phyloP scores from a whole-genome alignment of 352 stramenopile species.

The Phytophthora sansomeana region DNA sequence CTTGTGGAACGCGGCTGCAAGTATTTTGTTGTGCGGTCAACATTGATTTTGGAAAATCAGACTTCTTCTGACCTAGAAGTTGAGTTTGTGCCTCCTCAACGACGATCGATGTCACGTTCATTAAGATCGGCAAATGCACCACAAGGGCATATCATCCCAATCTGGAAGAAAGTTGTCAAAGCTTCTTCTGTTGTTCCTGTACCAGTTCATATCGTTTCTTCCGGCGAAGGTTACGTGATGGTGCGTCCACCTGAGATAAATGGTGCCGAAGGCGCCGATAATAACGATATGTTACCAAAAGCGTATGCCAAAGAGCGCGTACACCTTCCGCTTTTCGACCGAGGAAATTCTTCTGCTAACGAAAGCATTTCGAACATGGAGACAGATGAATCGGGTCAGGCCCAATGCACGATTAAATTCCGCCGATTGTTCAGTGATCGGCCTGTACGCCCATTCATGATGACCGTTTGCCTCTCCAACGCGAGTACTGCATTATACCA shows the following conservation, averaged over 20 bases:
- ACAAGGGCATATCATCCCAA: slow-evolving; percentile 54
- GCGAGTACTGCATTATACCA: slow-evolving; percentile 70
- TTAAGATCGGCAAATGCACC: slow-evolving; percentile 38
- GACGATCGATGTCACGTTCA: slow-evolving; percentile 45
- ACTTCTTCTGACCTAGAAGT: slow-evolving; percentile 85
- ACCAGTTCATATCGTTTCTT: slow-evolving; percentile 77
- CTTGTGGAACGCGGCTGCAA: slow-evolving; percentile 88
- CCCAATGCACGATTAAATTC: slow-evolving; percentile 77
- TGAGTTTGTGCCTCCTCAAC: slow-evolving; percentile 77
- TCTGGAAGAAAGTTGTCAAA: slow-evolving; percentile 76
- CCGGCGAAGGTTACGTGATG: slow-evolving; percentile 76
- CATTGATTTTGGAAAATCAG: slow-evolving; percentile 84
- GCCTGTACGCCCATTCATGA: slow-evolving; percentile 83
- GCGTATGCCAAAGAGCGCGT: slow-evolving; percentile 83
- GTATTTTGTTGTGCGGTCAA: slow-evolving; percentile 87
- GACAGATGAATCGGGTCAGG: slow-evolving; percentile 42
- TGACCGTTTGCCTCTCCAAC: slow-evolving; percentile 69
- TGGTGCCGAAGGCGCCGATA: slow-evolving; percentile 26
- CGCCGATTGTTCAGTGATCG: slow-evolving; percentile 78
- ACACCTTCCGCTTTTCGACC: slow-evolving; percentile 74
- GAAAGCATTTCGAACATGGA: slow-evolving; percentile 37
- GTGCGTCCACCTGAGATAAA: slow-evolving; percentile 75
- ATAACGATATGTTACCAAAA: slow-evolving; percentile 45
- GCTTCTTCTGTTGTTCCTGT: slow-evolving; percentile 70
- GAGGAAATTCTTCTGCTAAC: slow-evolving; percentile 38